Evolutionary conservation across 108 stramenopile genomes (phyloP), one percentile per base, ranked within the genome.

Genomic region (Nitzschia palea): DNA sequence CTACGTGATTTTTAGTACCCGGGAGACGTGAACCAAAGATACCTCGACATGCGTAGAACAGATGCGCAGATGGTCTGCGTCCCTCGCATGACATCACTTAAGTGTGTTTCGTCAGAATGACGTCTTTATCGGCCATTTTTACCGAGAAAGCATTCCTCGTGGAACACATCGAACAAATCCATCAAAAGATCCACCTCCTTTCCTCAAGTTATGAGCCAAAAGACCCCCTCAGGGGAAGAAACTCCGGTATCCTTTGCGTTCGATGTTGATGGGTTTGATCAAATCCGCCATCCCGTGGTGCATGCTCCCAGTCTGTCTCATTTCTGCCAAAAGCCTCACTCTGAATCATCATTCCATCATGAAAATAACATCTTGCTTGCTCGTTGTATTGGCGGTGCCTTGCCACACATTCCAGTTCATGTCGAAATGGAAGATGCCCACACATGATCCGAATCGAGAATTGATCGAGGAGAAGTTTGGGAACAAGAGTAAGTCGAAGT

Each of bases 381-480:
- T 66, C 18, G 66, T 59, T 33, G 57, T 56, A 1, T 33, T 65
- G 50, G 48, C 59, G 10, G 50, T 61, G 17, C 42, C 59, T 34
- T 65, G 77, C 29, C 58, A 83, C 36, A 80, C 69, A 5, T 90
- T 86, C 68, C 76, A 90, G 62, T 90, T 85, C 78, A 87, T 90
- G 89, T 78, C 81, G 17, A 87, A 90, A 40, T 86, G 84, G 79
- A 90, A 85, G 60, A 66, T 87, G 59, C 73, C 84, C 40, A 82
- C 82, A 17, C 62, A 85, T 67, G 77, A 82, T 55, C 84, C 80
- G 10, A 69, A 80, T 33, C 61, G 67, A 33, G 83, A 85, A 31
- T 56, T 65, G 50, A 78, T 80, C 18, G 55, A 85, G 63, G 80
- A 88, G 55, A 63, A 73, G 27, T 93, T 93, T 62, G 88, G 88